Base-by-base conservation (phyloP, 164 flowering plant genomes). In the Magnolia kwangsiensis region DNA sequence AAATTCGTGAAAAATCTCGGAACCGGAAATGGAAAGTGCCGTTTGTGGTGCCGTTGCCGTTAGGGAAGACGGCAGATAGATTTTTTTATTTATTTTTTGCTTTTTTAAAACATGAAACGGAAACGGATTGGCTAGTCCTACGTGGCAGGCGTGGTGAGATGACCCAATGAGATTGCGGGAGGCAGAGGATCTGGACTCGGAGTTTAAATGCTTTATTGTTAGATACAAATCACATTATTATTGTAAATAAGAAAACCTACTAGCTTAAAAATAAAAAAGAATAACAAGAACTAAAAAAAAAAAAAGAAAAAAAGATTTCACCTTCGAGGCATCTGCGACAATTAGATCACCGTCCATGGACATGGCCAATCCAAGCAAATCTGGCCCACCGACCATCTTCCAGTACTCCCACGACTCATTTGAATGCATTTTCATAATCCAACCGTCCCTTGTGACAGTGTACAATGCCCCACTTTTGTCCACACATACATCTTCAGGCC, bases 381-480 rank as follows among this genome's bases (percentile, higher is more conserved):
- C 11, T 2, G 70, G 19, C 14, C 88, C 80, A 0, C 79, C 82
- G 2, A 86, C 50, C 69, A 66, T 69, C 82, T 82, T 88, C 95
- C 94, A 94, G 16, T 88, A 71, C 76, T 94, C 90, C 88, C 88
- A 85, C 9, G 89, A 58, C 7, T 92, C 93, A 77, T 91, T 85
- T 75, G 16, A 79, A 49, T 85, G 86, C 82, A 91, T 24, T 79
- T 81, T 91, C 71, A 80, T 90, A 20, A 92, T 84, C 92, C 93
- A 92, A 13, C 98, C 95, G 84, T 92, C 93, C 78, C 91, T 85
- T 3, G 89, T 86, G 8, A 90, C 92, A 9, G 91, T 84, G 74
- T 91, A 92, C 0, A 94, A 2, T 0, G 79, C 27, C 1, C 95
- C 93, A 8, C 79, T 69, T 69, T 83, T 82, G 71, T 90, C 94